phyloP scores from a whole-genome alignment of 495 filamentous ascomycete genomes.

The Penicillium roqueforti region DNA sequence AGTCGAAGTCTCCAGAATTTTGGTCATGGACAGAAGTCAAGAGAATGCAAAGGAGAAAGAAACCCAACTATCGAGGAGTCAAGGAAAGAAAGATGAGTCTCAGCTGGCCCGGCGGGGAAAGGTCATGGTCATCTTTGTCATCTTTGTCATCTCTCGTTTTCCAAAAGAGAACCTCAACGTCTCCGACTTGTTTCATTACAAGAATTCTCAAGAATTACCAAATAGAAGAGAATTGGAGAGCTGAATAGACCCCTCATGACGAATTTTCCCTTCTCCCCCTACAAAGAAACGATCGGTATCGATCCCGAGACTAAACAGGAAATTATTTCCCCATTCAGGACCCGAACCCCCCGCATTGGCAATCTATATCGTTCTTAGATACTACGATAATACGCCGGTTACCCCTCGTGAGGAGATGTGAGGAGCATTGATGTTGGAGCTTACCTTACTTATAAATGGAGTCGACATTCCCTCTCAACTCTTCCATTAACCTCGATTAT shows the following conservation, averaged over 20 bases:
- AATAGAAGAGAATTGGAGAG: too few species aligned
- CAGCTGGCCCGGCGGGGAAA: too few species aligned
- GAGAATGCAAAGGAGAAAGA: background rate
- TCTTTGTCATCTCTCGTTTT: background rate
- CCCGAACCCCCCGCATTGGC: background rate
- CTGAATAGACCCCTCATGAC: background rate
- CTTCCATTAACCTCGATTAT: background rate
- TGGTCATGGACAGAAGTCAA: conserved; percentile 1
- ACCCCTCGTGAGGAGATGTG: conserved; percentile 9
- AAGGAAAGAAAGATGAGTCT: too few species aligned
- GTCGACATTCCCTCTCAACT: background rate
- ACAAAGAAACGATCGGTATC: background rate
- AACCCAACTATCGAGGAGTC: background rate
- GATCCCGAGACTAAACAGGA: background rate
- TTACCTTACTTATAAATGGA: background rate
- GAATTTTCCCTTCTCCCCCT: background rate
- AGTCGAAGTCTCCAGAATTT: background rate
- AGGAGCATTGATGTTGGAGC: background rate
- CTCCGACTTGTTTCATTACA: too few species aligned
- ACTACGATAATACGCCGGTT: background rate
- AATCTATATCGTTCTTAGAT: background rate
- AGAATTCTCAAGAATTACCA: too few species aligned
- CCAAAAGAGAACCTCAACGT: too few species aligned
- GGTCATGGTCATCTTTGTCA: too few species aligned
- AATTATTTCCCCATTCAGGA: conserved; percentile 5